Base-by-base conservation (phyloP, 169 alveolate species). In the Cystoisospora suis region DNA sequence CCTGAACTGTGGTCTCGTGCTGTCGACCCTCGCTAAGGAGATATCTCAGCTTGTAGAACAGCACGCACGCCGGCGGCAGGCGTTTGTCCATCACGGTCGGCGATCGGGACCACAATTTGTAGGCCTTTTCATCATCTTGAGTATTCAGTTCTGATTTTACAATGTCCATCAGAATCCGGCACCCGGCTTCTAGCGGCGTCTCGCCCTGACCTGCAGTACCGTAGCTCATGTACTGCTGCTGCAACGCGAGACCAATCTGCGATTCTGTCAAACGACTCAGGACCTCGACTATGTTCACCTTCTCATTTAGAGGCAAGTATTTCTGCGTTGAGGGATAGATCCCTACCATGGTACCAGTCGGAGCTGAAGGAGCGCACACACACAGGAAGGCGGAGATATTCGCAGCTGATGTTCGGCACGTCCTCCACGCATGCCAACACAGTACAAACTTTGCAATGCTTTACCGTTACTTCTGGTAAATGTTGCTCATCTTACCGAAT, bases 61-160 rank as follows among this genome's bases (percentile, higher is more conserved):
- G 56, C 23, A 40, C 32, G 83, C 83, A 72, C 58, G 83, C 56
- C 56, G 83, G 58, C 0, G 53, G 77, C 3, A 65, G 77, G n/a
- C 77, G 77, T 44, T 65, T 65, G 40, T 65, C 77, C 9, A 65
- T 7, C 36, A 65, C 6, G 20, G 34, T 65, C 3, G n/a, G 77
- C 15, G 77, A 65, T 36, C 77, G 77, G 2, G 42, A 32, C 77
- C 77, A 65, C 45, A 23, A 65, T 17, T 65, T 65, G 27, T 32
- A 5, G 40, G 77, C 77, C 6, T 65, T 44, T n/a, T 65, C 77
- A 23, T 15, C 77, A 23, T 15, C 1, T 36, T 36, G 34, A 15
- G 34, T 23, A 0, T 17, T 44, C 44, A 65, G n/a, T 20, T 65
- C 77, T 23, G 3, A 1, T n/a, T 20, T 27, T 15, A 65, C 34